These are phyloP conservation scores for Kandelia obovata DNA, from an alignment of 345 rosid species.

Conservation along the genomic window DNA sequence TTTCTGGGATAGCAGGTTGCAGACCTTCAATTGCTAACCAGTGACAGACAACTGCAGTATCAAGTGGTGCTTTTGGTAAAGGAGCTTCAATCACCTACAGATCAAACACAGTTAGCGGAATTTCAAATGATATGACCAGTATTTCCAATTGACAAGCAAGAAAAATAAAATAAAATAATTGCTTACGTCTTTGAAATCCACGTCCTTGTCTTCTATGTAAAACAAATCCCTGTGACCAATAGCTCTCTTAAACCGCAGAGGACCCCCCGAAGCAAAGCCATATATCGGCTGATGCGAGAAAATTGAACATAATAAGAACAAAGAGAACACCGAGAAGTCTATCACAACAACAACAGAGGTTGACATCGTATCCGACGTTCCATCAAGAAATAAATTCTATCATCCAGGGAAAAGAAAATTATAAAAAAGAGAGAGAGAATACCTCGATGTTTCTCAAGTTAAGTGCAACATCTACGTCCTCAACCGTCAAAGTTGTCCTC, in stretches of 20 bases:
- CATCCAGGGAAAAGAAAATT: too few relatives aligned
- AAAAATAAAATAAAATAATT: constrained; percentile 13
- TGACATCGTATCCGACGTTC: too few relatives aligned
- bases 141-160: not conserved
- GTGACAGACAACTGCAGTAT: constrained; percentile 74
- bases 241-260: constrained; percentile 81
- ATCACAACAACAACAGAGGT: too few relatives aligned
- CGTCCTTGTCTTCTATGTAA: constrained; percentile 86
- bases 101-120: constrained; percentile 16
- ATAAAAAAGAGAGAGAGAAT: not conserved
- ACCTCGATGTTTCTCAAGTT: constrained; percentile 87
- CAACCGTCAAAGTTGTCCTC: constrained; percentile 63
- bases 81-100: constrained; percentile 91
- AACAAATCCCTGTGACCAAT: constrained; percentile 84
- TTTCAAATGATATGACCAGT: constrained; percentile 8
- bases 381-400: too few relatives aligned
- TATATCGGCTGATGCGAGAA: constrained; percentile 66
- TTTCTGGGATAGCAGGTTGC: constrained; percentile 95
- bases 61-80: constrained; percentile 93
- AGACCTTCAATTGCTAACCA: constrained; percentile 99
- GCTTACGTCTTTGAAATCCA: constrained; percentile 94
- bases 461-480: constrained; percentile 86
- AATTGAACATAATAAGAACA: constrained; percentile 18
- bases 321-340: not conserved
- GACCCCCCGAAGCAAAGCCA: constrained; percentile 76